phyloP scores from a whole-genome alignment of 371 early-diverging fungal species.

The Mortierella sp. region DNA sequence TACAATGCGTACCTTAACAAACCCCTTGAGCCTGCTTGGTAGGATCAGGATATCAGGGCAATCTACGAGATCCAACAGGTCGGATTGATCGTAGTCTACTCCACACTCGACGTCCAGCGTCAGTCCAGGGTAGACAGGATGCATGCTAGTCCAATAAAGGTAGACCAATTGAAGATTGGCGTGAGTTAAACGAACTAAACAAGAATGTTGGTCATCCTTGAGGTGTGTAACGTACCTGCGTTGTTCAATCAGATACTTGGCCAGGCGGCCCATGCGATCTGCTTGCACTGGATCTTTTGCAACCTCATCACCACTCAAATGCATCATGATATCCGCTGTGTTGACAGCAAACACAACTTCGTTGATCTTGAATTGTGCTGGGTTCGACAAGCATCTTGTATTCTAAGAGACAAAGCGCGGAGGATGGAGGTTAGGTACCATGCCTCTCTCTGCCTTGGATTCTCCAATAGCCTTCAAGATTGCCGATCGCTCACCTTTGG shows the following conservation, averaged over 20 bases:
- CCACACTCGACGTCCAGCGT: slow-evolving; percentile 25
- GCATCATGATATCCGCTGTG: slow-evolving; percentile 77
- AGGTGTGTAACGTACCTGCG: slow-evolving; percentile 60
- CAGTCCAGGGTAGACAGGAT: slow-evolving; percentile 48
- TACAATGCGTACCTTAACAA: slow-evolving; percentile 57
- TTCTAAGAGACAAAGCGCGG: slow-evolving; percentile 23
- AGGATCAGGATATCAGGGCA: slow-evolving; percentile 87
- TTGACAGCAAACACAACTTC: slow-evolving; percentile 79
- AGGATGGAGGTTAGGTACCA: background rate
- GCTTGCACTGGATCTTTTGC: slow-evolving; percentile 56
- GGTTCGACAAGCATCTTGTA: slow-evolving; percentile 81
- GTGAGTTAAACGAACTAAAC: background rate
- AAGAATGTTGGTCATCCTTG: background rate
- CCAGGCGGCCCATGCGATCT: slow-evolving; percentile 75
- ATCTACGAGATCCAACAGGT: slow-evolving; percentile 78
- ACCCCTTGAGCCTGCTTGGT: slow-evolving; percentile 75
- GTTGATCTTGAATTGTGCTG: slow-evolving; percentile 83
- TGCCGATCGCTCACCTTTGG: too few species aligned
- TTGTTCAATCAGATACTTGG: slow-evolving; percentile 80
- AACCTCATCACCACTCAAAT: slow-evolving; percentile 73
- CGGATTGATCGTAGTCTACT: slow-evolving; percentile 62
- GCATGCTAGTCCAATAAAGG: slow-evolving; percentile 11
- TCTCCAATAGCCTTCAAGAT: too few species aligned
- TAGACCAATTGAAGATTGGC: background rate
- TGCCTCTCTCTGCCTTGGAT: too few species aligned